phyloP scores from a whole-genome alignment of 768 basidiomycete species.

The Amanita fuliginea region DNA sequence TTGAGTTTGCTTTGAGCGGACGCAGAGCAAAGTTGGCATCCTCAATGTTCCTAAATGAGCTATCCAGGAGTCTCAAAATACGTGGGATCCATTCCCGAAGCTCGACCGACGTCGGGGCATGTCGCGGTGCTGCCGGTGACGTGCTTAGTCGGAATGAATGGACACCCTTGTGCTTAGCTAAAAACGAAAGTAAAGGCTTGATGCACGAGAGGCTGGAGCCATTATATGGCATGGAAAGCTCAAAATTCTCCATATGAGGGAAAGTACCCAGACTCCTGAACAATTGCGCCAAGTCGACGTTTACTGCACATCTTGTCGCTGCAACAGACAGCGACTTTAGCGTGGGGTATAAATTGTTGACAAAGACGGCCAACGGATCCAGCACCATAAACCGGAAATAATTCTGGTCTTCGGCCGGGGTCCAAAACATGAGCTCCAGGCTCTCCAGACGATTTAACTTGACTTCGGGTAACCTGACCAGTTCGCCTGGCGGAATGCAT shows the following conservation, averaged over 20 bases:
- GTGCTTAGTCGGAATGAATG: conserved; percentile 25
- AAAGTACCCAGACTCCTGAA: conserved; percentile 26
- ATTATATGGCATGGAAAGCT: conserved; percentile 34
- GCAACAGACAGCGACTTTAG: conserved; percentile 25
- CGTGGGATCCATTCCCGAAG: conserved; percentile 28
- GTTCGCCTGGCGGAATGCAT: conserved; percentile 26
- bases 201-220: conserved; percentile 29
- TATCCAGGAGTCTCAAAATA: conserved; percentile 18
- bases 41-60: conserved; percentile 21
- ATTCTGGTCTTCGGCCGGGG: conserved; percentile 14
- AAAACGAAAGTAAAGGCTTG: conserved; percentile 20
- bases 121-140: conserved; percentile 14
- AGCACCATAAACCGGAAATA: conserved; percentile 23
- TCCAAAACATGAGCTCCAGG: conserved; percentile 25
- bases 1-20: conserved; percentile 22
- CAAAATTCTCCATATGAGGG: conserved; percentile 25
- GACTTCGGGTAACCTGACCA: conserved; percentile 21
- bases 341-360: conserved; percentile 29
- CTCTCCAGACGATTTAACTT: conserved; percentile 22
- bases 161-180: conserved; percentile 23
- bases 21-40: conserved; percentile 24
- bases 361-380: conserved; percentile 32
- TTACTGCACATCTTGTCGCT: conserved; percentile 23
- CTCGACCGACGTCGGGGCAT: conserved; percentile 9
- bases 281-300: conserved; percentile 28